Evolutionary conservation across 2,329 filamentous ascomycete species (phyloP).

Genomic region (Cladosporium sp.): DNA sequence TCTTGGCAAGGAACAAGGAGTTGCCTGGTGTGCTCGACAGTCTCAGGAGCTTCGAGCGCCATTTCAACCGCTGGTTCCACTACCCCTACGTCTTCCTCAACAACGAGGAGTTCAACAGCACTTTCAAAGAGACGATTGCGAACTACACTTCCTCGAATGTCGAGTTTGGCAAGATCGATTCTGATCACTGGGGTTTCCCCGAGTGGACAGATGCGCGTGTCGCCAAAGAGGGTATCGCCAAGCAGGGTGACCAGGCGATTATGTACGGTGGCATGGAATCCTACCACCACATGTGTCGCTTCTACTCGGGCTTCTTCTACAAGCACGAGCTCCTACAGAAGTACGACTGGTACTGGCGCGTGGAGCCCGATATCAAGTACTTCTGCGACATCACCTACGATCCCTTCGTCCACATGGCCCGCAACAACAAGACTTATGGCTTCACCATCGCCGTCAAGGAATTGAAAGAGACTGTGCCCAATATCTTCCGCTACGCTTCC

Average conservation of each 20-base stretch:
- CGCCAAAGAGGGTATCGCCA: slow-evolving; percentile 91
- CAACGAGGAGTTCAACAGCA: slow-evolving; percentile 93
- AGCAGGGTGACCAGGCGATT: slow-evolving; percentile 94
- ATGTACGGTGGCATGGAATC: slow-evolving; percentile 99
- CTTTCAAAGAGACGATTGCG: slow-evolving; percentile 82
- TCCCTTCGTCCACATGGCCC: slow-evolving; percentile 93
- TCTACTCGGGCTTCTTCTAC: slow-evolving; percentile 99
- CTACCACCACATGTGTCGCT: slow-evolving; percentile 98
- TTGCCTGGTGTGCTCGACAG: slow-evolving; percentile 94
- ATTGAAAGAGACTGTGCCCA: slow-evolving; percentile 93
- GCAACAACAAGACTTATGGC: slow-evolving; percentile 94
- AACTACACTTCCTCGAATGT: slow-evolving; percentile 88
- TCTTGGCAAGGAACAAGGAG: slow-evolving; percentile 94
- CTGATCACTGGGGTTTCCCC: slow-evolving; percentile 92
- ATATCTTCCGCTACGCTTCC: slow-evolving; percentile 98
- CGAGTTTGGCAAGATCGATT: slow-evolving; percentile 91
- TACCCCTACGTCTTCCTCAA: slow-evolving; percentile 99
- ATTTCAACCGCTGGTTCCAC: slow-evolving; percentile 99
- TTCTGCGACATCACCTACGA: slow-evolving; percentile 99
- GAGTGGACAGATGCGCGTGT: slow-evolving; percentile 95
- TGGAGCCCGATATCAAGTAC: slow-evolving; percentile 99
- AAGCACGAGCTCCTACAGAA: slow-evolving; percentile 93
- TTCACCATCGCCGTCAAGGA: slow-evolving; percentile 99
- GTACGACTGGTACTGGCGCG: slow-evolving; percentile 99
- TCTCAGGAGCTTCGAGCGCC: slow-evolving; percentile 94